These are phyloP conservation scores for Aspergillus coremiiformis DNA, from an alignment of 495 filamentous ascomycete genomes.

Conservation along the genomic window DNA sequence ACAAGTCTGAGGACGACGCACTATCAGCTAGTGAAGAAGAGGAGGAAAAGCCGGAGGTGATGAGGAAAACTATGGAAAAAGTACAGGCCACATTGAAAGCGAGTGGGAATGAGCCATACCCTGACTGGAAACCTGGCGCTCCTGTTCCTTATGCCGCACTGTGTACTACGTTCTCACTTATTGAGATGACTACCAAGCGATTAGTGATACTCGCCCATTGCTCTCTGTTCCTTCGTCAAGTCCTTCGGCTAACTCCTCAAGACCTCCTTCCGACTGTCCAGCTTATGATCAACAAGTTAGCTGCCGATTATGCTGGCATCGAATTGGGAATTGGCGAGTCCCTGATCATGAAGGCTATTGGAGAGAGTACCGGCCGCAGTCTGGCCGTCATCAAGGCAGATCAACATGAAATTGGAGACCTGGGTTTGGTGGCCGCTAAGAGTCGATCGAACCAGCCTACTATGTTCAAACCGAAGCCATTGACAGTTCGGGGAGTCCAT, in stretches of 20 bases:
- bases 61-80: slow-evolving; percentile 70
- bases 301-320: slow-evolving; percentile 91
- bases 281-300: slow-evolving; percentile 96
- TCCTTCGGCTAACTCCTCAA: slow-evolving; percentile 79
- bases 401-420: slow-evolving; percentile 90
- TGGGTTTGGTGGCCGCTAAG: slow-evolving; percentile 91
- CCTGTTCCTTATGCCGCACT: slow-evolving; percentile 93
- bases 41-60: slow-evolving; percentile 67
- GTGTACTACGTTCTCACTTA: slow-evolving; percentile 86
- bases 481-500: slow-evolving; percentile 81
- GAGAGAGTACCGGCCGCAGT: slow-evolving; percentile 85
- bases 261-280: slow-evolving; percentile 83
- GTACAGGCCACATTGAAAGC: slow-evolving; percentile 70
- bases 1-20: slow-evolving; percentile 43
- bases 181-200: slow-evolving; percentile 89
- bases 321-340: slow-evolving; percentile 97
- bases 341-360: slow-evolving; percentile 96
- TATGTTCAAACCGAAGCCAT: slow-evolving; percentile 92
- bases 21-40: slow-evolving; percentile 50
- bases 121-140: slow-evolving; percentile 83
- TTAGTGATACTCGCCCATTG: slow-evolving; percentile 81
- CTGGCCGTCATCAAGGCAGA: slow-evolving; percentile 83
- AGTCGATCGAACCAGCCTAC: slow-evolving; percentile 89
- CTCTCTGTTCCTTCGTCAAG: slow-evolving; percentile 84
- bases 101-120: slow-evolving; percentile 70